Evolutionary conservation across 768 basidiomycete genomes (phyloP).

Genomic region (Nevesoporus exiguus): DNA sequence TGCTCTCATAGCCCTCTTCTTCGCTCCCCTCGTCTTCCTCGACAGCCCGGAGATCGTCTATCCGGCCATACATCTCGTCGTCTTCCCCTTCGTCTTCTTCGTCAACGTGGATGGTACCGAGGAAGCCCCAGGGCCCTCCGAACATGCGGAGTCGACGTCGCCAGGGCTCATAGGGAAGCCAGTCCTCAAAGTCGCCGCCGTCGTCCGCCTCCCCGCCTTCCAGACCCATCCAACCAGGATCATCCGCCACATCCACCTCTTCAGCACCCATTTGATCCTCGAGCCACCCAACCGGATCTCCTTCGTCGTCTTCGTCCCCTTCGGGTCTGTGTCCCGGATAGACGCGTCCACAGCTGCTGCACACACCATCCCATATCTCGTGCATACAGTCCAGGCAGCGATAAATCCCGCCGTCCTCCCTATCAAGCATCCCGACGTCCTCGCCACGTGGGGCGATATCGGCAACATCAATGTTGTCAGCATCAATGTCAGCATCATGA

Average conservation of each 20-base stretch:
- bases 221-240: constrained; percentile 34
- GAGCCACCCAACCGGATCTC: constrained; percentile 31
- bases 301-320: constrained; percentile 25
- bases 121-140: constrained; percentile 16
- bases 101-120: constrained; percentile 19
- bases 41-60: constrained; percentile 1
- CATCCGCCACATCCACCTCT: constrained; percentile 27
- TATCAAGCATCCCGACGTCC: constrained; percentile 63
- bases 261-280: constrained; percentile 39
- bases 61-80: constrained; percentile 1
- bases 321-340: constrained; percentile 51
- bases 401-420: constrained; percentile 73
- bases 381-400: constrained; percentile 75
- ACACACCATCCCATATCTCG: constrained; percentile 71
- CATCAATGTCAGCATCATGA: constrained; percentile 19
- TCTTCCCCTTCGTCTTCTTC: constrained; percentile 24
- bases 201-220: constrained; percentile 35
- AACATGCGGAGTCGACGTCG: constrained; percentile 13
- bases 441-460: constrained; percentile 26
- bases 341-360: constrained; percentile 55
- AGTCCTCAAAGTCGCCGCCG: constrained; percentile 25
- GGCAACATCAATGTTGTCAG: constrained; percentile 14
- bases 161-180: constrained; percentile 20
- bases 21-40: constrained; percentile 24
- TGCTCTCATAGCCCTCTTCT: constrained; percentile 46